Conservation (phyloP, 2,329 filamentous ascomycete genomes). For the Arthrocladium fulminans region DNA sequence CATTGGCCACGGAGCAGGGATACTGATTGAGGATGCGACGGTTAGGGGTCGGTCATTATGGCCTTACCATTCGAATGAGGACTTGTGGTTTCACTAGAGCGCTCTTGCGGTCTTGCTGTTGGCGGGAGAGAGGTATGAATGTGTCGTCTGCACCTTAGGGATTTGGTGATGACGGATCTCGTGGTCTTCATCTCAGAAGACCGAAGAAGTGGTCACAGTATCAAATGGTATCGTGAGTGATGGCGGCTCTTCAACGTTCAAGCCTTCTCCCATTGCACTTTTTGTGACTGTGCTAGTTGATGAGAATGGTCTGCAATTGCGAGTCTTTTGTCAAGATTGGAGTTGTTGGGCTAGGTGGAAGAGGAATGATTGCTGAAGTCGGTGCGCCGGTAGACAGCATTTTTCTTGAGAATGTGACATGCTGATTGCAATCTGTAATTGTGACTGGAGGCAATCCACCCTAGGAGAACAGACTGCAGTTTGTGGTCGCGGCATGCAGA, state of each 20-base stretch:
- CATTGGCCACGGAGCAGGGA: background rate
- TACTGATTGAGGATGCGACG: no score
- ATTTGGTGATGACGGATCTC: background rate
- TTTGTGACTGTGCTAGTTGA: background rate
- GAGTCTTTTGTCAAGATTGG: background rate
- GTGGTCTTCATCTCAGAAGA: background rate
- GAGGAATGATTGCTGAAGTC: background rate
- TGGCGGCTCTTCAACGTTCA: background rate
- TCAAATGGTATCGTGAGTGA: background rate
- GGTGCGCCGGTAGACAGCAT: conserved; percentile 9
- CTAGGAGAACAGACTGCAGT: conserved; percentile 16
- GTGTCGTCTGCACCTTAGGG: background rate
- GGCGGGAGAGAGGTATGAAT: background rate
- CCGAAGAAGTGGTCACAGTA: background rate
- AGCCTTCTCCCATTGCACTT: background rate
- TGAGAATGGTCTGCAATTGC: background rate
- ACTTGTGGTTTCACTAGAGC: background rate
- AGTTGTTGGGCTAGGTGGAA: background rate
- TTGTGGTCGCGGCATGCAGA: conserved; percentile 14
- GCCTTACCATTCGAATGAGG: background rate
- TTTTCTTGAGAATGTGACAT: conserved; percentile 20
- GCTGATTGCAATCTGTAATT: conserved; percentile 19
- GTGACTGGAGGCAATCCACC: conserved; percentile 15
- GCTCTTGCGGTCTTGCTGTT: no score
- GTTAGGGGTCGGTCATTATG: background rate